Evolutionary conservation across 257 asterid species (phyloP), one percentile per base, ranked within the genome.

Genomic region (Solanum chmielewskii): DNA sequence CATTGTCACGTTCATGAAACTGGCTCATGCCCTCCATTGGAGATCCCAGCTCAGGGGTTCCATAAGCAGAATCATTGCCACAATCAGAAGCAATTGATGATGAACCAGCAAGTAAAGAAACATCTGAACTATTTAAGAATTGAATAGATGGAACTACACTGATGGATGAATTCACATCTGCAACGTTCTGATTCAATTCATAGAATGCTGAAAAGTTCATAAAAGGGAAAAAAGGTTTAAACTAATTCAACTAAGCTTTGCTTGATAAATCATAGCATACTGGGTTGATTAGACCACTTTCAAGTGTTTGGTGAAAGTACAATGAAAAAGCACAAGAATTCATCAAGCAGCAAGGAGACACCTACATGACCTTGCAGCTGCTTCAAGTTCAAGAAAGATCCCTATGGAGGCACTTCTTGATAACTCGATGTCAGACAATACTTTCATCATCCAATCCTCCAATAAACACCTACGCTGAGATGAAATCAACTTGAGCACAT

Each of bases 291-390:
- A 18, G 11, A 80, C 11, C 56, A 49, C 85, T 80, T 84, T 39
- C 77, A 84, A 66, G 20, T 62, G 42, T 85, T 85, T 44, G 41
- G 81, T 45, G 27, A 41, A 81, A 71, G 86, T 49, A 74, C 44
- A 83, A 71, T 81, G 45, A 45, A 62, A 68, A 71, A 74, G 23
- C 69, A 56, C 74, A 49, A 86, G 62, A 14, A n/a, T 20, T 37
- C 18, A 33, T 35, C 64, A 89, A 23, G 71, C 27, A 87, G 83
- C 83, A 70, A 68, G 91, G 87, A 86, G 93, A 89, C 88, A 89
- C 98, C 84, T 92, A 95, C 97, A 86, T 35, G 94, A 92, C 89
- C 98, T 92, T 88, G 93, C 96, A 89, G 95, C 95, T n/a, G 94
- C 96, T 92, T 95, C 98, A 83, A 95, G 92, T 87, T 95, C 97